Base-by-base conservation (phyloP, 768 basidiomycete species). In the Tylopilus subfusipes region DNA sequence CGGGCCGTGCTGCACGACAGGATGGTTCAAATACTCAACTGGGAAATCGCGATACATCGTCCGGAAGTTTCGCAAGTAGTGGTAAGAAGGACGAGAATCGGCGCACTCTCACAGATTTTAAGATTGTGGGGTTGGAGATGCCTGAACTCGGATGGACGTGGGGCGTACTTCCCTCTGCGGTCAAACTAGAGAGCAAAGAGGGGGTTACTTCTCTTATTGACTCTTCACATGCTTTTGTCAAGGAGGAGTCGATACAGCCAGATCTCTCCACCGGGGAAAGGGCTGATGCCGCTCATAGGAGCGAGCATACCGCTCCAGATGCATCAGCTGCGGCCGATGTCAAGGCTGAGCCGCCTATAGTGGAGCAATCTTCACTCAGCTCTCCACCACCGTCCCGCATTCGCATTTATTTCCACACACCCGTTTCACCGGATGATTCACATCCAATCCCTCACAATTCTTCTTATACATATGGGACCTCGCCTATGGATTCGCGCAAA, bases 71-170 rank as follows among this genome's bases (percentile, higher is more conserved):
- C 61, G 72, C 77, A 63, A 72, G 71, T 45, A 67, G 73, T 66
- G 84, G 85, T 79, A 90, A 90, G 81, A 88, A 87, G 72, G 89
- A 91, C 67, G 90, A 93, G 71, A 88, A 88, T 68, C 83, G 87
- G 66, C 84, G 92, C 64, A 97, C 95, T 29, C 84, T 99, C 62
- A 98, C 94, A 34, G 96, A 98, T 75, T 99, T 99, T 82, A 92
- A 96, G 75, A 93, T 99, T 68, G 78, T 95, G 66, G 94, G 90
- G 25, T 78, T 98, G 62, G 85, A 90, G 68, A 88, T 97, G 61
- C 83, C 78, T 63, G 85, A 88, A 61, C 75, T 97, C 54, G 76
- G 75, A 61, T 98, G 96, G 96, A 80, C 77, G 47, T 98, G 96
- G 96, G 93, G 93, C 56, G 62, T 75, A 48, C 64, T 83, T 48